These are phyloP conservation scores for Fallopia convolvulus DNA, from an alignment of 148 eudicot genomes.

Conservation along the genomic window DNA sequence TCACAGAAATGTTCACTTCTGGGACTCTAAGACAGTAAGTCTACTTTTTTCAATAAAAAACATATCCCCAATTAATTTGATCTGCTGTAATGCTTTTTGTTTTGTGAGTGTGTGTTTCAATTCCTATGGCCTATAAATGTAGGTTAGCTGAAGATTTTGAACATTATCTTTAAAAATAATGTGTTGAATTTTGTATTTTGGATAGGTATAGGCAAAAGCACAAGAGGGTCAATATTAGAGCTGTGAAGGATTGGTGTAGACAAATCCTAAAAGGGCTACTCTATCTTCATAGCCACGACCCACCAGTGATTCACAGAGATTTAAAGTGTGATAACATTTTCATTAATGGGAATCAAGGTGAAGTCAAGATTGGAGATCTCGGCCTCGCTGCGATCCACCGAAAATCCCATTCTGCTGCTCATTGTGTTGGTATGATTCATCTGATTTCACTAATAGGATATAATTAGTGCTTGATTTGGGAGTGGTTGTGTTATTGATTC, in stretches of 20 bases:
- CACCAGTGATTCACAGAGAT: constrained; percentile 25
- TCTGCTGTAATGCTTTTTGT: neutral
- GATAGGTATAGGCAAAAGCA: constrained; percentile 22
- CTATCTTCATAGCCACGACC: constrained; percentile 24
- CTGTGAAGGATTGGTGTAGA: constrained; percentile 25
- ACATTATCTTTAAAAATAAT: neutral
- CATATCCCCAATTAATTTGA: neutral
- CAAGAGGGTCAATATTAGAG: constrained; percentile 14
- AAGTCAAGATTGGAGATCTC: constrained; percentile 26
- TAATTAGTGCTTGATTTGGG: neutral
- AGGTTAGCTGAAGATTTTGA: neutral
- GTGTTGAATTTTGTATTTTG: neutral
- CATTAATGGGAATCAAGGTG: constrained; percentile 26
- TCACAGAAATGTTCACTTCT: constrained; percentile 27
- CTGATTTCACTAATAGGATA: constrained; percentile 7
- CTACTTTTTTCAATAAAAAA: neutral
- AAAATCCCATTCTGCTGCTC: constrained; percentile 18
- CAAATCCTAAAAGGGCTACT: constrained; percentile 18
- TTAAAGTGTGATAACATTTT: constrained; percentile 26
- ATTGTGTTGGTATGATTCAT: constrained; percentile 17
- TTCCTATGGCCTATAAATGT: neutral
- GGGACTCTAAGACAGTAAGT: constrained; percentile 22
- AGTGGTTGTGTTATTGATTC: neutral
- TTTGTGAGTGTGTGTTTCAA: neutral
- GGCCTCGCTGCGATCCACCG: constrained; percentile 19